Percentiles rank a stretch among this genome's conserved stretches.
Conservation (phyloP, 2,329 filamentous ascomycete species). For the Moelleriella libera region DNA sequence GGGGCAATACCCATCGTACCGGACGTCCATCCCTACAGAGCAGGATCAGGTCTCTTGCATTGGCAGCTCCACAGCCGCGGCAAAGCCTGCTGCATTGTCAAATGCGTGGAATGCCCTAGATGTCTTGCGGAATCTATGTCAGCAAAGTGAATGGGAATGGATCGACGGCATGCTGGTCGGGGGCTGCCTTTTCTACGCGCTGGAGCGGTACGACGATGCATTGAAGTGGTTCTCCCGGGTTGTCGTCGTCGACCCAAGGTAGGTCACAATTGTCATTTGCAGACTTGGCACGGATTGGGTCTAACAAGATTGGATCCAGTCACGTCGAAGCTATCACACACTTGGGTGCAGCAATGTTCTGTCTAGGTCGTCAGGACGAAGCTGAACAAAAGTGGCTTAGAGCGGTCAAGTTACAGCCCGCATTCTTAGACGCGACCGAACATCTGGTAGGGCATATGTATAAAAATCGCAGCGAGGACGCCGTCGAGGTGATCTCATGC, state of each 20-base stretch:
- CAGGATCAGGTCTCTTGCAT: conserved; percentile 1
- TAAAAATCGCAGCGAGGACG: conserved; percentile 68
- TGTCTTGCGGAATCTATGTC: conserved; percentile 59
- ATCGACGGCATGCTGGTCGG: conserved; percentile 83
- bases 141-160: conserved; percentile 77
- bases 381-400: conserved; percentile 76
- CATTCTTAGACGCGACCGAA: conserved; percentile 88
- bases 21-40: neutral
- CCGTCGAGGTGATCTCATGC: conserved; percentile 73
- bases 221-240: conserved; percentile 60
- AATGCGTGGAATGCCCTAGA: conserved; percentile 54
- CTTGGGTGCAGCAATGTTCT: conserved; percentile 76
- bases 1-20: neutral
- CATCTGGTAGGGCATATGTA: conserved; percentile 84
- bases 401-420: conserved; percentile 71
- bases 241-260: conserved; percentile 40
- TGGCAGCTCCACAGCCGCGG: neutral
- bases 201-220: conserved; percentile 71
- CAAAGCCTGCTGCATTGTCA: conserved; percentile 25
- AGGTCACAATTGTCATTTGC: conserved; percentile 19
- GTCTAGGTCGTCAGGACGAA: conserved; percentile 67
- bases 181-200: conserved; percentile 81
- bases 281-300: conserved; percentile 7
- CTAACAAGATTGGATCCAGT: conserved; percentile 24
- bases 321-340: conserved; percentile 93